A percentile compares a stretch with the other conserved stretches of the same genome.
These are phyloP conservation scores for Kodamaea ohmeri DNA, from an alignment of 1,139 yeast genomes.

Conservation along the genomic window DNA sequence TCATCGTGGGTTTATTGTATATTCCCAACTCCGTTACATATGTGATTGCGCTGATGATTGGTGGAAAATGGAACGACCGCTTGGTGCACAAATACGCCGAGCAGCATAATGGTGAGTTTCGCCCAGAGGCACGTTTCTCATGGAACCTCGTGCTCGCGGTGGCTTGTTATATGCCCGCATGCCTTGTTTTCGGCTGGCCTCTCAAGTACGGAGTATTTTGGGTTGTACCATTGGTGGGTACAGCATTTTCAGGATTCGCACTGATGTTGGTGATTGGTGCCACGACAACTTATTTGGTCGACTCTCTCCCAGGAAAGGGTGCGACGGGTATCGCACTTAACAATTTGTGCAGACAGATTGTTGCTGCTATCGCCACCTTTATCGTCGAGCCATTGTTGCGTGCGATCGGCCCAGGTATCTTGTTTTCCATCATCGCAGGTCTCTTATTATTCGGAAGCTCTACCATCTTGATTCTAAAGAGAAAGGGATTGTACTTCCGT, in stretches of 20 bases:
- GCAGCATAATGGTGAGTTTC: constrained; percentile 58
- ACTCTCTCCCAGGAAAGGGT: constrained; percentile 82
- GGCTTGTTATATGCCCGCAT: constrained; percentile 57
- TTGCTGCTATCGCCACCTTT: constrained; percentile 78
- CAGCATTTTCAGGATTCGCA: constrained; percentile 78
- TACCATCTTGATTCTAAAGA: constrained; percentile 49
- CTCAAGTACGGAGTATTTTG: constrained; percentile 63
- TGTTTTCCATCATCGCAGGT: constrained; percentile 65
- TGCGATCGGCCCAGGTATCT: constrained; percentile 69
- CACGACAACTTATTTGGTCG: constrained; percentile 77
- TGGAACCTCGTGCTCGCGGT: constrained; percentile 72
- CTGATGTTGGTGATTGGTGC: constrained; percentile 84
- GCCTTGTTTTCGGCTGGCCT: constrained; percentile 82
- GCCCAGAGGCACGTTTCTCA: constrained; percentile 78
- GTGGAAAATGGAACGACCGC: constrained; percentile 78
- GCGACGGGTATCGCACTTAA: constrained; percentile 87
- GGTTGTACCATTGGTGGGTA: constrained; percentile 76
- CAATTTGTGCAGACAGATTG: constrained; percentile 66
- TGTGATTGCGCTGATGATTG: constrained; percentile 66
- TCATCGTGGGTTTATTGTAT: constrained; percentile 72
- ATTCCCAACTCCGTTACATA: constrained; percentile 83
- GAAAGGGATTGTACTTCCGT: constrained; percentile 61
- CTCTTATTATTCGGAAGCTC: constrained; percentile 46
- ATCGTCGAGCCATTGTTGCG: constrained; percentile 63
- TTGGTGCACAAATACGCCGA: constrained; percentile 53